Percentiles rank a stretch among this genome's conserved stretches.
phyloP scores from a whole-genome alignment of 805 yeast genomes.

The Huiozyma sinensis region DNA sequence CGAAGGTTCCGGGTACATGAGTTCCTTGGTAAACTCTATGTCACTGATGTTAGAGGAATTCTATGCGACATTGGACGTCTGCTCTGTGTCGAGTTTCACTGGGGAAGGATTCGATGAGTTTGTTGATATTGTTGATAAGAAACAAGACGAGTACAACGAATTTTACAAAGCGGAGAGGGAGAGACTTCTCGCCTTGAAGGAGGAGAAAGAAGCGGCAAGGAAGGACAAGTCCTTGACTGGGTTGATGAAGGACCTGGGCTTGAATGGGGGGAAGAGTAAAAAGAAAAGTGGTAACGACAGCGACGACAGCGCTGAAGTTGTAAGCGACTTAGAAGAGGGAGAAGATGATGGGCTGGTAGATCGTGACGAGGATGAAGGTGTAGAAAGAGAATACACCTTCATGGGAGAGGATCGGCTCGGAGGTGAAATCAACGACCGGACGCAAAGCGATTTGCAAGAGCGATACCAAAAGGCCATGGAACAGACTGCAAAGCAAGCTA shows the following conservation, averaged over 20 bases:
- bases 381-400: slow-evolving; percentile 60
- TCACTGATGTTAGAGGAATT: slow-evolving; percentile 93
- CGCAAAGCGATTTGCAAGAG: slow-evolving; percentile 41
- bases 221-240: slow-evolving; percentile 61
- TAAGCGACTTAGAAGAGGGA: slow-evolving; percentile 34
- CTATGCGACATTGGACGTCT: slow-evolving; percentile 84
- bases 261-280: slow-evolving; percentile 31
- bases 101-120: slow-evolving; percentile 94
- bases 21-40: slow-evolving; percentile 87
- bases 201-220: slow-evolving; percentile 58
- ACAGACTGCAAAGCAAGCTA: slow-evolving; percentile 46
- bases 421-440: slow-evolving; percentile 43
- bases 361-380: slow-evolving; percentile 45
- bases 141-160: slow-evolving; percentile 77
- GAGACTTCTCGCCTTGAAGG: slow-evolving; percentile 61
- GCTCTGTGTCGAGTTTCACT: slow-evolving; percentile 84
- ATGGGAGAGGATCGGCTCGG: slow-evolving; percentile 50
- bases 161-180: slow-evolving; percentile 84
- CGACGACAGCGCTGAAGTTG: slow-evolving; percentile 45
- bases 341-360: slow-evolving; percentile 34
- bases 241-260: slow-evolving; percentile 79
- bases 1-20: slow-evolving; percentile 77
- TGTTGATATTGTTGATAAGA: slow-evolving; percentile 69
- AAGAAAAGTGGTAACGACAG: slow-evolving; percentile 23
- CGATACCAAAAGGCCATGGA: slow-evolving; percentile 69